Percentiles rank a stretch among this genome's conserved stretches.
phyloP scores from a whole-genome alignment of 1,284 basidiomycete species.

The Erythrobasidium hasegawianum region DNA sequence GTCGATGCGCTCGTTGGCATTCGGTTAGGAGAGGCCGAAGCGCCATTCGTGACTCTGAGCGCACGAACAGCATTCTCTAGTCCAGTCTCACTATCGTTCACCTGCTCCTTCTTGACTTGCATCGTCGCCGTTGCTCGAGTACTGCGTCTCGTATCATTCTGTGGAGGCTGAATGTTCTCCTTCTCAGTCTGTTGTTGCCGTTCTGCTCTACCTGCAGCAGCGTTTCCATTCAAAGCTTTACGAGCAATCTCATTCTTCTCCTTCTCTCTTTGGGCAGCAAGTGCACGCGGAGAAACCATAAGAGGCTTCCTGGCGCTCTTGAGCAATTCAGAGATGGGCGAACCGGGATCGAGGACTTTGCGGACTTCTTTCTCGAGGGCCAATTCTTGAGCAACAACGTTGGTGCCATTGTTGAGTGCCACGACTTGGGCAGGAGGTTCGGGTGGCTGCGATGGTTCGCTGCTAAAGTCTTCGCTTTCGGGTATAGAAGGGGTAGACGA shows the following conservation, averaged over 20 bases:
- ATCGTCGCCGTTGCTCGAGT: slow-evolving; percentile 6
- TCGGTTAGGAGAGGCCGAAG: slow-evolving; percentile 9
- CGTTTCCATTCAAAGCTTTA: slow-evolving; percentile 5
- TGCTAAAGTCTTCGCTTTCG: slow-evolving; percentile 10
- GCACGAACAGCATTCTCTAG: slow-evolving; percentile 27
- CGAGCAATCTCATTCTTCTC: slow-evolving; percentile 33
- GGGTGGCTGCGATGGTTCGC: slow-evolving; percentile 8
- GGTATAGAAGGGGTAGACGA: slow-evolving; percentile 10
- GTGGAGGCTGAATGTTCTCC: slow-evolving; percentile 21
- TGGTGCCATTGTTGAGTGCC: slow-evolving; percentile 23
- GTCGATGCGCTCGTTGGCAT: slow-evolving; percentile 6
- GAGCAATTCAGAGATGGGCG: slow-evolving; percentile 86
- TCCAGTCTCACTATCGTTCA: background rate
- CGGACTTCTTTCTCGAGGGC: slow-evolving; percentile 82
- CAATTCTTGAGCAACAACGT: slow-evolving; percentile 27
- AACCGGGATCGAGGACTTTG: slow-evolving; percentile 88
- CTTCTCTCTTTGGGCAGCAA: slow-evolving; percentile 18
- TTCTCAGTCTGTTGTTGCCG: slow-evolving; percentile 11
- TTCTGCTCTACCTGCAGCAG: slow-evolving; percentile 7
- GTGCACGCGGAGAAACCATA: slow-evolving; percentile 58
- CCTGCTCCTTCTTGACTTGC: slow-evolving; percentile 2
- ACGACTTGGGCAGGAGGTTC: slow-evolving; percentile 32
- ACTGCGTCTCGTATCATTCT: slow-evolving; percentile 3
- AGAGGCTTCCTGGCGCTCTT: slow-evolving; percentile 80
- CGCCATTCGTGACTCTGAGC: slow-evolving; percentile 24